A percentile compares a stretch with the other conserved stretches of the same genome.
These are phyloP conservation scores for Exophiala sp. DNA, from an alignment of 2,329 filamentous ascomycete species.

Conservation along the genomic window DNA sequence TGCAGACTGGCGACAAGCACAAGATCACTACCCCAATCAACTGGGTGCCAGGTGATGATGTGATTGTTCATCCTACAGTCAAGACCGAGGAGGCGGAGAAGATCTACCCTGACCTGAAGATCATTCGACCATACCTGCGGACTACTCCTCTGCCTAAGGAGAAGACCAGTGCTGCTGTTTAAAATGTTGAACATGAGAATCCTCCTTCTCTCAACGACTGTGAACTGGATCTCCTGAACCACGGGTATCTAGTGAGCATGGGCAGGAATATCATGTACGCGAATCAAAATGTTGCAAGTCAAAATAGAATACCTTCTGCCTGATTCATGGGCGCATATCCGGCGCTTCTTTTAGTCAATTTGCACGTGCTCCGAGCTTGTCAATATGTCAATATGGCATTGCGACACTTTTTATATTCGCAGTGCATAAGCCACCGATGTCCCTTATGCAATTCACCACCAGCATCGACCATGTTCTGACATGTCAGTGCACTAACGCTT, in stretches of 20 bases:
- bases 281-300: too few species aligned
- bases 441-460: neutral
- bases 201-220: too few species aligned
- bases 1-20: conserved; percentile 60
- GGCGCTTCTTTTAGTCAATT: too few species aligned
- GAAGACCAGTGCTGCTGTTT: conserved; percentile 46
- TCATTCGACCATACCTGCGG: conserved; percentile 61
- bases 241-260: too few species aligned
- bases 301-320: too few species aligned
- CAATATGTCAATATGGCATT: too few species aligned
- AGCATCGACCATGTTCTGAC: neutral
- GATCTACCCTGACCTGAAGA: conserved; percentile 58
- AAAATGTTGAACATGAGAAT: conserved; percentile 4
- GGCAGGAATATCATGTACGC: too few species aligned
- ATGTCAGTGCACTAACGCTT: neutral
- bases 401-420: neutral
- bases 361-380: neutral
- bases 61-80: conserved; percentile 59
- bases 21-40: conserved; percentile 60
- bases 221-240: too few species aligned
- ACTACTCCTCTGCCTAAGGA: conserved; percentile 59
- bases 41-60: conserved; percentile 57
- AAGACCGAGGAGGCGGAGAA: conserved; percentile 58
- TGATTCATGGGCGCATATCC: too few species aligned
- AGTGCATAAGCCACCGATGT: conserved; percentile 4